Percentiles rank a stretch among this genome's conserved stretches.
These are phyloP conservation scores for Fusarium luffae DNA, from an alignment of 2,329 filamentous ascomycete species.

Conservation along the genomic window DNA sequence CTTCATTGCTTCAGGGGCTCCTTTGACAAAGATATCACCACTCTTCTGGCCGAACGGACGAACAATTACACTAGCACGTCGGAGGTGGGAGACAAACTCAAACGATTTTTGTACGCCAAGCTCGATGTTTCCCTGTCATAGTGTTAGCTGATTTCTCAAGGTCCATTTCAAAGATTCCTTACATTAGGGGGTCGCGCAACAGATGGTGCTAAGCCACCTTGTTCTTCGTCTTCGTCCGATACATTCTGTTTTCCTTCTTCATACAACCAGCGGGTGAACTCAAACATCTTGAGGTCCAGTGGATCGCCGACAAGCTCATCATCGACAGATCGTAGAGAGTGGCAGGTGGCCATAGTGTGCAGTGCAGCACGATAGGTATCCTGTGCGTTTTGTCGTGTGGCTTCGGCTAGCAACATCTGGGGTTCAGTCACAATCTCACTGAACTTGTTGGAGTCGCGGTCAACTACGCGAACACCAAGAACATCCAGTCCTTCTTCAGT, in stretches of 20 bases:
- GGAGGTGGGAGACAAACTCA: constrained; percentile 93
- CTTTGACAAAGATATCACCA: constrained; percentile 92
- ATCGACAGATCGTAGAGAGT: constrained; percentile 88
- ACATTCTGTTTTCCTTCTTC: constrained; percentile 83
- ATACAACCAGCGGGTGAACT: constrained; percentile 92
- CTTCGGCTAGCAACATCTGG: constrained; percentile 64
- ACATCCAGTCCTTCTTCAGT: constrained; percentile 97
- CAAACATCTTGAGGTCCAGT: constrained; percentile 97
- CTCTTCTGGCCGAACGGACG: constrained; percentile 86
- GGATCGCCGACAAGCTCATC: constrained; percentile 92
- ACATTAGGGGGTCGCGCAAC: constrained; percentile 81
- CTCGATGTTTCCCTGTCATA: constrained; percentile 70
- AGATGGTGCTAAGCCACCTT: constrained; percentile 82
- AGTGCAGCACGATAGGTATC: constrained; percentile 70
- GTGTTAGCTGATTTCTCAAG: not conserved
- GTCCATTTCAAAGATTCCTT: constrained; percentile 53
- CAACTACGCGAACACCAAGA: constrained; percentile 84
- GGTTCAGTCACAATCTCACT: constrained; percentile 79
- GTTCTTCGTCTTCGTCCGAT: constrained; percentile 77
- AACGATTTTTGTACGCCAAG: constrained; percentile 92
- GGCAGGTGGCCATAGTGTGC: constrained; percentile 97
- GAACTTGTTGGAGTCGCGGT: constrained; percentile 71
- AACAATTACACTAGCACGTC: constrained; percentile 92
- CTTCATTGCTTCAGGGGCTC: constrained; percentile 94
- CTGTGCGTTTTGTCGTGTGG: constrained; percentile 44